These are phyloP conservation scores for Suillus fuscotomentosus DNA, from an alignment of 768 basidiomycete species.

Conservation along the genomic window DNA sequence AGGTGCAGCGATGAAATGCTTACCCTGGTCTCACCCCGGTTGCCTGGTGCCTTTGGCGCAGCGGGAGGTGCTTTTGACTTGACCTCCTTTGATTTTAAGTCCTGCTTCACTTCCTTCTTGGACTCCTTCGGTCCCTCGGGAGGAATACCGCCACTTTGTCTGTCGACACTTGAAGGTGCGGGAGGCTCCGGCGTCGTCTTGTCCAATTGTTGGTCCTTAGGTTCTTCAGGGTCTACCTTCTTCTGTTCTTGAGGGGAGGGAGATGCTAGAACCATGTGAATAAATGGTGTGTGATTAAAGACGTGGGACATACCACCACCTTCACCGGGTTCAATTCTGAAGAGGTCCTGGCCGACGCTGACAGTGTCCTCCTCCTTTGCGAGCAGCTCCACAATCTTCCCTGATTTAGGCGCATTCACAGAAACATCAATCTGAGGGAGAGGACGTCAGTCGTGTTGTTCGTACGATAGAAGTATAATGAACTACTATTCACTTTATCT, in stretches of 20 bases:
- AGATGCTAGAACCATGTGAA: constrained; percentile 25
- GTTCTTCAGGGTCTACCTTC: constrained; percentile 41
- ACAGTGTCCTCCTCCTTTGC: constrained; percentile 94
- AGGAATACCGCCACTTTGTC: constrained; percentile 20
- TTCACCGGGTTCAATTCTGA: constrained; percentile 86
- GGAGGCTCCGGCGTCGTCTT: constrained; percentile 46
- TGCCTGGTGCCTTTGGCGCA: constrained; percentile 42
- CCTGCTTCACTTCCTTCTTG: constrained; percentile 38
- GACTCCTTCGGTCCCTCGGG: constrained; percentile 30
- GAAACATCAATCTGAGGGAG: constrained; percentile 85
- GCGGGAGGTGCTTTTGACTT: constrained; percentile 18
- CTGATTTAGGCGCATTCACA: constrained; percentile 88
- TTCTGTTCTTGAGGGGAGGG: constrained; percentile 30
- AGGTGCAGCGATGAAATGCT: constrained; percentile 17
- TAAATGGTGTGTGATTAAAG: background rate
- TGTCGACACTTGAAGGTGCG: constrained; percentile 34
- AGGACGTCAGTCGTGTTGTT: constrained; percentile 4
- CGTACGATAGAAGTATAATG: background rate
- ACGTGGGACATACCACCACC: constrained; percentile 40
- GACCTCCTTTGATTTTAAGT: constrained; percentile 34
- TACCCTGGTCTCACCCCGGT: constrained; percentile 84
- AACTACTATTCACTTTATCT: constrained; percentile 72
- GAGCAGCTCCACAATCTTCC: constrained; percentile 83
- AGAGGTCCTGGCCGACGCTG: constrained; percentile 90
- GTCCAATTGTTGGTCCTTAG: constrained; percentile 47